Conservation (phyloP, 306 rosid species). For the Datisca glomerata region DNA sequence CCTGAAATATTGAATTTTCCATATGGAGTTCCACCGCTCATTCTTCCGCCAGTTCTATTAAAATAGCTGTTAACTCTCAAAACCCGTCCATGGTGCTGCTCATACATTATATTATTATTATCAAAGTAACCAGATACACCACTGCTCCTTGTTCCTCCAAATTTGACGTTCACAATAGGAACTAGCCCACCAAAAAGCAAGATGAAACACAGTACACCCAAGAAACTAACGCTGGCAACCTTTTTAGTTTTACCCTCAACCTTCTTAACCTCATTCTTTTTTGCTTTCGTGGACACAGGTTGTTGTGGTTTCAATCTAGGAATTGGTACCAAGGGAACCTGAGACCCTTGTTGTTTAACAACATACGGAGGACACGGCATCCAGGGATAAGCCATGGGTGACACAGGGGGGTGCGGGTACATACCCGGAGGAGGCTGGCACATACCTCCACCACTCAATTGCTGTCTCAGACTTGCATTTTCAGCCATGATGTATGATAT, state of each 20-base stretch:
- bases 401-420: constrained; percentile 65
- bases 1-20: constrained; percentile 31
- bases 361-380: constrained; percentile 65
- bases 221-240: constrained; percentile 86
- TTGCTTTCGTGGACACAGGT: constrained; percentile 34
- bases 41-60: constrained; percentile 39
- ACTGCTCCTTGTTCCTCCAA: constrained; percentile 44
- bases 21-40: constrained; percentile 23
- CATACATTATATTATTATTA: constrained; percentile 31
- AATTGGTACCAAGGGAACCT: constrained; percentile 82
- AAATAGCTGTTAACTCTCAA: constrained; percentile 27
- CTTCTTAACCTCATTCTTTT: constrained; percentile 44
- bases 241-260: constrained; percentile 72
- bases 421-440: constrained; percentile 50
- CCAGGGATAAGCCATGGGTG: constrained; percentile 75
- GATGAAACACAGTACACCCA: constrained; percentile 71
- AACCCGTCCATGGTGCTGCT: constrained; percentile 40
- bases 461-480: constrained; percentile 79
- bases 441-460: constrained; percentile 47
- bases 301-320: constrained; percentile 76
- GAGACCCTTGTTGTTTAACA: constrained; percentile 72
- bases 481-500: constrained; percentile 68
- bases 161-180: constrained; percentile 49
- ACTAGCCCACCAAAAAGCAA: constrained; percentile 75
- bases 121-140: too few relatives aligned